Percentiles rank a stretch among this genome's conserved stretches.
Evolutionary conservation across 169 alveolate species (phyloP).

Genomic region (Eimeria necatrix): DNA sequence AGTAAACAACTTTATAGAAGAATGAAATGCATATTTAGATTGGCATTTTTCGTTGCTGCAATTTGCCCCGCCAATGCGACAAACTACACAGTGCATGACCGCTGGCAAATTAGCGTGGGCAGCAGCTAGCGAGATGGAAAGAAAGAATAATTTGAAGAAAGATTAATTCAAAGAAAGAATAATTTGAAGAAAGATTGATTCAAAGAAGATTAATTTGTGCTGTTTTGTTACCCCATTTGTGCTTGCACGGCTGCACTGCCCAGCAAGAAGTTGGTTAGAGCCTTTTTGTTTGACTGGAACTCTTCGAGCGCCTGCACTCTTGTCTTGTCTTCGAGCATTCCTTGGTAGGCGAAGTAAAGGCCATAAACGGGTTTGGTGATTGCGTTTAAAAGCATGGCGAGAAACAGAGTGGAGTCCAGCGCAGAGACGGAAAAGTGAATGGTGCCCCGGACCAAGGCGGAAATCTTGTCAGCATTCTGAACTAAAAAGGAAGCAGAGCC

Average conservation of each 20-base stretch:
- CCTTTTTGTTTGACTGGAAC: not conserved
- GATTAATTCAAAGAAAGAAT: no score
- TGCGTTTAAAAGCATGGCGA: conserved; percentile 20
- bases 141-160: no score
- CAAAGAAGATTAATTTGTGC: not conserved
- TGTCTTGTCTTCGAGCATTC: conserved; percentile 31
- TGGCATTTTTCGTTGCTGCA: not conserved
- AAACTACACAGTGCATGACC: not conserved
- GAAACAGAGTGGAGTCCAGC: not conserved
- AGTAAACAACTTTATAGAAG: not conserved
- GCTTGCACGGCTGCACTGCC: conserved; percentile 50
- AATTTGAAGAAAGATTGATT: no score
- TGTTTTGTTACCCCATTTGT: not conserved
- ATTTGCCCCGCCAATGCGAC: not conserved
- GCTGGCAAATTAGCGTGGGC: no score
- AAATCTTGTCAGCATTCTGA: not conserved
- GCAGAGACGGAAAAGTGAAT: conserved; percentile 24
- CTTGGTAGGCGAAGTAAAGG: conserved; percentile 43
- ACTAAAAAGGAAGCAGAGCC: conserved; percentile 27
- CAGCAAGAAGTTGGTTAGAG: conserved; percentile 25
- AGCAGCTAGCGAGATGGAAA: no score
- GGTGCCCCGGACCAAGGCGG: not conserved
- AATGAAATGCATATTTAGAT: not conserved
- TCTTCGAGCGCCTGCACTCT: not conserved
- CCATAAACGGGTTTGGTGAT: conserved; percentile 48